Evolutionary conservation across 495 filamentous ascomycete genomes (phyloP).

Genomic region (Rusavskia elegans): DNA sequence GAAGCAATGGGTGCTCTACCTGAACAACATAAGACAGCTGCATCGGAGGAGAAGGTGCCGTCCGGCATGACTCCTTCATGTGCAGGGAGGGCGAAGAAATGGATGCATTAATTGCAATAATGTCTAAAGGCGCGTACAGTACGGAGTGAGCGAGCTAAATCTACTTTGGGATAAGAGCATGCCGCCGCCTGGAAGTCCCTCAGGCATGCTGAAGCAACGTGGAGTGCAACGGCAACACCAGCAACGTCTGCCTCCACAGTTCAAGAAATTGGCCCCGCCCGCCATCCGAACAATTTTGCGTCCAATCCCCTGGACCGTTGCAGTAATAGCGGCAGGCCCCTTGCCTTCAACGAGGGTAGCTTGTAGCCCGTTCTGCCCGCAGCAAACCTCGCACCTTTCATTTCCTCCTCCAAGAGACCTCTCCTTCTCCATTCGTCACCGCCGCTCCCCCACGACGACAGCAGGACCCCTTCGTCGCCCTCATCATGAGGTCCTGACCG

Average conservation of each 20-base stretch:
- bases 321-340: conserved; percentile 2
- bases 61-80: no score
- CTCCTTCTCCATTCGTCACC: background rate
- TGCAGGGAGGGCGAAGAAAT: no score
- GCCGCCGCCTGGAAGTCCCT: background rate
- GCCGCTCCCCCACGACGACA: background rate
- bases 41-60: no score
- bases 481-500: background rate
- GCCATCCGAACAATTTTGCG: background rate
- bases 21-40: no score
- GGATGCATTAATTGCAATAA: background rate
- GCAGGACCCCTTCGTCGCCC: background rate
- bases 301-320: background rate
- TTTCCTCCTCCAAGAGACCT: background rate
- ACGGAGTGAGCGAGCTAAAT: background rate
- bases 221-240: background rate
- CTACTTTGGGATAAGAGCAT: background rate
- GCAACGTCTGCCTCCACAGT: no score
- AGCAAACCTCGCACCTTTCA: conserved; percentile 1
- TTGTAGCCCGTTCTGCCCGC: background rate
- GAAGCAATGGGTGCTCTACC: no score
- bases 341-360: conserved; percentile 1
- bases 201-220: background rate
- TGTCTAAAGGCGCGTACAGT: no score
- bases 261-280: background rate